A percentile compares a stretch with the other conserved stretches of the same genome.
Conservation (phyloP, 768 basidiomycete species). For the Crassisporium funariophilum region DNA sequence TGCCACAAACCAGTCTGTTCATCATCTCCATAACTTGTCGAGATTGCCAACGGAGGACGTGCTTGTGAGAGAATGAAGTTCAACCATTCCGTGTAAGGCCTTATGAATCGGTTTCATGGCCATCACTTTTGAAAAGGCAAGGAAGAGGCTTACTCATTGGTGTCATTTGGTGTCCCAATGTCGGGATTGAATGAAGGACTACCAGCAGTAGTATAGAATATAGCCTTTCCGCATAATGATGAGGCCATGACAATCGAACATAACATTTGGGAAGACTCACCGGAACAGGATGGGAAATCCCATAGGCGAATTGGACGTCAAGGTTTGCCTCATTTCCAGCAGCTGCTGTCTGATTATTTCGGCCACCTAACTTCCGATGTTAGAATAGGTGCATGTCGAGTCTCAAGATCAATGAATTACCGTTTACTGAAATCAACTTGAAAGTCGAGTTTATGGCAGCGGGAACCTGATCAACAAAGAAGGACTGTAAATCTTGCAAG, state of each 20-base stretch:
- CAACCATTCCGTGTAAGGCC: slow-evolving; percentile 53
- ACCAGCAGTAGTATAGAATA: slow-evolving; percentile 66
- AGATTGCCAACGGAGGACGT: slow-evolving; percentile 56
- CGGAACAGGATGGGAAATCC: slow-evolving; percentile 60
- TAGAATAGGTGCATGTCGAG: no score
- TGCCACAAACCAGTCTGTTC: slow-evolving; percentile 58
- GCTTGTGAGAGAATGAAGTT: slow-evolving; percentile 49
- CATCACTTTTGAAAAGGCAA: not conserved
- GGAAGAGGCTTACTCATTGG: slow-evolving; percentile 35
- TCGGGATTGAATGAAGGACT: slow-evolving; percentile 60
- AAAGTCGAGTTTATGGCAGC: slow-evolving; percentile 51
- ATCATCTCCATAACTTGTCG: slow-evolving; percentile 69
- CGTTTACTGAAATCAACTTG: slow-evolving; percentile 56
- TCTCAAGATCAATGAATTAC: no score
- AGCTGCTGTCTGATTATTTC: slow-evolving; percentile 53
- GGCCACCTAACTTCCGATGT: no score
- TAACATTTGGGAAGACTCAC: slow-evolving; percentile 19
- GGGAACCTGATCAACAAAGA: slow-evolving; percentile 48
- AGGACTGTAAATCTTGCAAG: slow-evolving; percentile 48
- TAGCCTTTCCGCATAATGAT: slow-evolving; percentile 28
- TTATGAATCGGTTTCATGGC: slow-evolving; percentile 2
- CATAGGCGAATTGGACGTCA: slow-evolving; percentile 64
- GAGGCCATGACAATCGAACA: not conserved
- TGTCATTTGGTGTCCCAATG: slow-evolving; percentile 32
- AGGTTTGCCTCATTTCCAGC: slow-evolving; percentile 68